Conservation (phyloP, 768 basidiomycete species). For the Guyanaporus albipodus region DNA sequence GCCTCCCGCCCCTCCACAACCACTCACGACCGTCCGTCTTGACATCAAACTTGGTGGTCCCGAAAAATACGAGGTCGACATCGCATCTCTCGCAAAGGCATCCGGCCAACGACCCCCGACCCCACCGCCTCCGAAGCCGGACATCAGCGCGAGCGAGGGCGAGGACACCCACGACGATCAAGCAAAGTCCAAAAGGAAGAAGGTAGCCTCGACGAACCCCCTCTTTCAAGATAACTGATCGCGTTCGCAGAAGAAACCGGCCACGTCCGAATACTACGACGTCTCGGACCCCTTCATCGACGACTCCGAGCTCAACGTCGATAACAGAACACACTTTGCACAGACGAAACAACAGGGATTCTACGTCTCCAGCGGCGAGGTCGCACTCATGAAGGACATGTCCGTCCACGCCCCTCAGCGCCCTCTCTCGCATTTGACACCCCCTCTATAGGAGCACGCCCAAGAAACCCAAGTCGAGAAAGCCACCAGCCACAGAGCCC, state of each 20-base stretch:
- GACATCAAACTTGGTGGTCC: slow-evolving; percentile 70
- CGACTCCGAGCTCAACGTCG: slow-evolving; percentile 88
- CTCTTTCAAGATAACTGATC: slow-evolving; percentile 8
- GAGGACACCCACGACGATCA: slow-evolving; percentile 40
- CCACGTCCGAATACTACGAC: slow-evolving; percentile 81
- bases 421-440: slow-evolving; percentile 2
- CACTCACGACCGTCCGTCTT: slow-evolving; percentile 61
- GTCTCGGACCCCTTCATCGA: slow-evolving; percentile 92
- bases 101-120: slow-evolving; percentile 64
- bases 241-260: slow-evolving; percentile 43
- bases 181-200: slow-evolving; percentile 36
- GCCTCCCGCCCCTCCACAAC: slow-evolving; percentile 42
- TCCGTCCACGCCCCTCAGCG: slow-evolving; percentile 18
- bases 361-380: slow-evolving; percentile 86
- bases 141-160: slow-evolving; percentile 55
- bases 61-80: slow-evolving; percentile 70
- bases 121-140: slow-evolving; percentile 45
- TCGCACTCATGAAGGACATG: slow-evolving; percentile 82
- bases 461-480: slow-evolving; percentile 71
- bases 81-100: slow-evolving; percentile 51
- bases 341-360: slow-evolving; percentile 92
- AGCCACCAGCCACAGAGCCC: slow-evolving; percentile 29
- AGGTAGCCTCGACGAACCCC: slow-evolving; percentile 25
- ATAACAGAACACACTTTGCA: slow-evolving; percentile 87
- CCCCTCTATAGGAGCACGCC: slow-evolving; percentile 42